These are phyloP conservation scores for Mycena floridula DNA, from an alignment of 768 basidiomycete species.

Conservation along the genomic window DNA sequence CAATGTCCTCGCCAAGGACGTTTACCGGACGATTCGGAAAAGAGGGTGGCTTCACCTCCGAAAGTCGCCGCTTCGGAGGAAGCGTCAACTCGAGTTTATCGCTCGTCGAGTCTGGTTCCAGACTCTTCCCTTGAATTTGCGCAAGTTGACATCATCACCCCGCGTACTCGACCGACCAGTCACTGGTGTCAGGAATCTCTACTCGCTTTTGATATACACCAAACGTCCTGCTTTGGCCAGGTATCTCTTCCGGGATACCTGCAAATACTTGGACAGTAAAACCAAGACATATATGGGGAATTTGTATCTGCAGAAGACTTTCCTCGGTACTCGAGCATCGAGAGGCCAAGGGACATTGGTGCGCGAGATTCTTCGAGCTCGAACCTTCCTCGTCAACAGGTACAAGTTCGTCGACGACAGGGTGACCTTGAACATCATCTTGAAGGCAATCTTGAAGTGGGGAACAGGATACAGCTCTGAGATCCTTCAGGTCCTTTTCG, in stretches of 20 bases:
- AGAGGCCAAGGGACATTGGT: slow-evolving; percentile 41
- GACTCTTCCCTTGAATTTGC: no score
- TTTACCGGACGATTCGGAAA: no score
- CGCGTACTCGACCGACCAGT: no score
- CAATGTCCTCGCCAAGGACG: no score
- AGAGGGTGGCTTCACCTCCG: no score
- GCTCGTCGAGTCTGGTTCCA: no score
- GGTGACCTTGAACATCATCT: slow-evolving; percentile 62
- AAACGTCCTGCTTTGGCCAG: slow-evolving; percentile 41
- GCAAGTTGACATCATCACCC: no score
- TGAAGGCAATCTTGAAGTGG: slow-evolving; percentile 57
- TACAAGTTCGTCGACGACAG: slow-evolving; percentile 57
- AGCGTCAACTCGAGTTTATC: no score
- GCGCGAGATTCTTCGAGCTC: slow-evolving; percentile 31
- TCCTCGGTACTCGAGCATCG: slow-evolving; percentile 21
- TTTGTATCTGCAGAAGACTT: slow-evolving; percentile 42
- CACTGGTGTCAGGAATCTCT: no score
- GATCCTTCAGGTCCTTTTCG: slow-evolving; percentile 53
- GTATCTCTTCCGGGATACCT: slow-evolving; percentile 27
- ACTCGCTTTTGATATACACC: no score
- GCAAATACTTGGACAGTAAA: slow-evolving; percentile 19
- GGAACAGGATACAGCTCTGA: slow-evolving; percentile 30
- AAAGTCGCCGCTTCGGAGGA: no score
- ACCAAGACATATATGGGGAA: slow-evolving; percentile 47
- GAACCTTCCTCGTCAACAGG: slow-evolving; percentile 34